Base-by-base conservation (phyloP, 2,329 filamentous ascomycete genomes). In the Eutypa lata region DNA sequence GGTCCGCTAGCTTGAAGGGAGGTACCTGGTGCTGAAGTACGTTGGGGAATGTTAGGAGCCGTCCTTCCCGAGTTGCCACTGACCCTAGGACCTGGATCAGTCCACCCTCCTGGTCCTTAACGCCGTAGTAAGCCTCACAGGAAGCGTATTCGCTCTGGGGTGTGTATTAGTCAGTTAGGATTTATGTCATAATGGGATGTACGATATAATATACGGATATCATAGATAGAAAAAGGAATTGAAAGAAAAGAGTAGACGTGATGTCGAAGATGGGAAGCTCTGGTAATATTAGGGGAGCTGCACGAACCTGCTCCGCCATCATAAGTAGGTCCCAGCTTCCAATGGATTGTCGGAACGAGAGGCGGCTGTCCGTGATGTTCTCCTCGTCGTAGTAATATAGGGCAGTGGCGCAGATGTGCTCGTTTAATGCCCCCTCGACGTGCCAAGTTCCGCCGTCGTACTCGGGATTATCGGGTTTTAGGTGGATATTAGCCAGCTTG, bases 341-440 rank as follows among this genome's bases (percentile, higher is more conserved):
- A 14, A 73, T 61, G 0, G 61, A 53, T 16, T 77, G 78, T 8
- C 71, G 77, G 62, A 87, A 84, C 3, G 69, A 67, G 5, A 88
- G 72, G 4, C 60, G 61, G 46, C 73, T 75, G 1, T 78, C 72
- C 0, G 78, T 79, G 48, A 87, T 78, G 64, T 89, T 89, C 0
- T 83, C 76, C 45, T 65, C 70, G 54, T 85, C 80, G 58, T 82
- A 82, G 65, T 85, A 84, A 66, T 84, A 85, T 18, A 88, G 69
- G 0, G 84, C 80, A 0, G 83, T 84, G 0, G 83, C 83, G 57
- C 77, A 78, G 37, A 89, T 86, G 56, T 79, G 80, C 65, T 89
- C 85, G 59, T 88, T 88, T 7, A 76, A 57, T 55, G 72, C 70
- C 18, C 81, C 80, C 56, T 84, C 81, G 2, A 81, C 61, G 57